Base-by-base conservation (phyloP, 768 basidiomycete genomes). In the Amanita subjunquillea region DNA sequence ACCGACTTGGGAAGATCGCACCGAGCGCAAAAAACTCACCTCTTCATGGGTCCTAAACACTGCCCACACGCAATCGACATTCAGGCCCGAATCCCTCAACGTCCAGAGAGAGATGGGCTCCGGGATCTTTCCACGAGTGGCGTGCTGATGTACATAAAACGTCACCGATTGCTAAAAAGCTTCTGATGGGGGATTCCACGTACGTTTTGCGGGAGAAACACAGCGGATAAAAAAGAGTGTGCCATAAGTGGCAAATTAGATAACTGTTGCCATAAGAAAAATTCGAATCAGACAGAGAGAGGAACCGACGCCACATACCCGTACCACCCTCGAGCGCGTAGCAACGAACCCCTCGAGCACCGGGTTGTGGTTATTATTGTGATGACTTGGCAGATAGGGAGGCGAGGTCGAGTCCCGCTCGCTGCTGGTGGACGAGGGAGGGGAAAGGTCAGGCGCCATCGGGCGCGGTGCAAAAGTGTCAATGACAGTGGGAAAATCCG, bases 31-130 rank as follows among this genome's bases (percentile, higher is more conserved):
- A n/a, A 25, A 42, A 65, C 82, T 60, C 55, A 84, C 82, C 70
- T 84, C 80, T 60, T 77, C 75, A 56, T 85, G 83, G 0, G 75
- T 73, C 55, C 63, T 64, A 64, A 82, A 83, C 7, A 83, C 75
- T 1, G 75, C 73, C n/a, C 78, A 84, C 9, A 78, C 66, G 12
- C 69, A 67, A 44, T 74, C 68, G 43, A 48, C 57, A 53, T 32
- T 59, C 20, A 45, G 59, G 55, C 4, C 58, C 58, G 45, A 29
- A 20, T 76, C 69, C 40, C 66, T 67, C 25, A 73, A 48, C 6
- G 69, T 63, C 81, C 81, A 83, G 62, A 82, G 60, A 3, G 78
- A 71, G 25, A 67, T 61, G 15, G 78, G 75, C 0, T 64, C 55
- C 22, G 69, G n/a, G 46, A 66, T 57, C 45, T 55, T 59, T 42